phyloP scores from a whole-genome alignment of 2,329 filamentous ascomycete species.

The Fusarium hainanense region DNA sequence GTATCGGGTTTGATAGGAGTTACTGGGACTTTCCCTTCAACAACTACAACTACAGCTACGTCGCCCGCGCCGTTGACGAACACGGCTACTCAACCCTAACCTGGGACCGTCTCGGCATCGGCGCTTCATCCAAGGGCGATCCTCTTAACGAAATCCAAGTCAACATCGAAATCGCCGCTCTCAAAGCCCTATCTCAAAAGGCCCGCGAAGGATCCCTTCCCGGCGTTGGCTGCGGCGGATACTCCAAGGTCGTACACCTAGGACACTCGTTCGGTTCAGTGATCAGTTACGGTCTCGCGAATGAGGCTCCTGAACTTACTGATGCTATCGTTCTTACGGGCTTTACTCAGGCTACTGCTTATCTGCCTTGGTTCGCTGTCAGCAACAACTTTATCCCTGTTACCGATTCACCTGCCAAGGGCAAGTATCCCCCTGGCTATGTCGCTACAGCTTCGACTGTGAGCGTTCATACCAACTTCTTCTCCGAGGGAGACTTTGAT shows the following conservation, averaged over 20 bases:
- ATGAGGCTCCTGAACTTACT: constrained; percentile 62
- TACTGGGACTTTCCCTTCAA: constrained; percentile 72
- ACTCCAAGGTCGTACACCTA: constrained; percentile 64
- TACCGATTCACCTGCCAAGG: constrained; percentile 44
- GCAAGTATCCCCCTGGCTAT: constrained; percentile 62
- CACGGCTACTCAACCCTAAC: constrained; percentile 69
- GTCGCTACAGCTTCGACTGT: constrained; percentile 59
- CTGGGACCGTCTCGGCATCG: constrained; percentile 72
- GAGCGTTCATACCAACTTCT: constrained; percentile 64
- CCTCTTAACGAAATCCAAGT: constrained; percentile 70
- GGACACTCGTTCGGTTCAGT: constrained; percentile 73
- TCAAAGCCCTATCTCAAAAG: constrained; percentile 63
- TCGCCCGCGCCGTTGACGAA: constrained; percentile 63
- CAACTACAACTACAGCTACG: constrained; percentile 71
- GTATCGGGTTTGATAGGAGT: constrained; percentile 56
- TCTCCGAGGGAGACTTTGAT: constrained; percentile 66
- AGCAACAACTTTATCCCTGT: constrained; percentile 62
- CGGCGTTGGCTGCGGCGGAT: constrained; percentile 50
- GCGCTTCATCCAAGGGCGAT: constrained; percentile 67
- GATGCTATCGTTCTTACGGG: constrained; percentile 71
- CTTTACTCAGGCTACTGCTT: constrained; percentile 62
- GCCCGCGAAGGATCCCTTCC: constrained; percentile 60
- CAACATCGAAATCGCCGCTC: constrained; percentile 67
- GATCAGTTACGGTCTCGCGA: constrained; percentile 66
- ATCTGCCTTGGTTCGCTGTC: constrained; percentile 56